These are phyloP conservation scores for Termitomyces heimii DNA, from an alignment of 768 basidiomycete genomes.

Conservation along the genomic window DNA sequence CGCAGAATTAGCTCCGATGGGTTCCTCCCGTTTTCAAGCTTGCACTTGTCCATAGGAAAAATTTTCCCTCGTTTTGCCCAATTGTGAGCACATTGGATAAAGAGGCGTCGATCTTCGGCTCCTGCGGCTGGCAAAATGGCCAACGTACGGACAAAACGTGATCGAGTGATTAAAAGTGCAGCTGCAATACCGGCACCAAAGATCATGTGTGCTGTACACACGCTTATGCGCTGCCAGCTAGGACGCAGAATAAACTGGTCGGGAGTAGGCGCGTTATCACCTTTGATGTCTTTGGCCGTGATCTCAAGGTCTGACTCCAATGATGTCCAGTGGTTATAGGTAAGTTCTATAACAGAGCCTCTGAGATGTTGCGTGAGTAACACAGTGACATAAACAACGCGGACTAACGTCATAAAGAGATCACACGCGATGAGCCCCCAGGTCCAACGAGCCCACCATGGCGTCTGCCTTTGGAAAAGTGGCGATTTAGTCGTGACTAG, in stretches of 20 bases:
- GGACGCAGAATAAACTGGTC: slow-evolving; percentile 24
- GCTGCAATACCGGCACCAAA: slow-evolving; percentile 24
- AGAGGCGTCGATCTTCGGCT: slow-evolving; percentile 18
- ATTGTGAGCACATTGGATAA: slow-evolving; percentile 27
- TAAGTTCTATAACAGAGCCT: slow-evolving; percentile 25
- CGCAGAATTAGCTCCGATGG: slow-evolving; percentile 25
- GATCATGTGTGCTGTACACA: slow-evolving; percentile 22
- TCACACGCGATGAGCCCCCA: slow-evolving; percentile 23
- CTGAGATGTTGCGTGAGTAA: slow-evolving; percentile 10
- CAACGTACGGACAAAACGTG: slow-evolving; percentile 26
- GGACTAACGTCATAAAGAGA: slow-evolving; percentile 25
- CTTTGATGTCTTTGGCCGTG: slow-evolving; percentile 12
- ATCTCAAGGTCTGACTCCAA: slow-evolving; percentile 18
- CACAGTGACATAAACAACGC: neutral
- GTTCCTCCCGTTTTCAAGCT: slow-evolving; percentile 25
- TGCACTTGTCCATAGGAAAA: slow-evolving; percentile 21
- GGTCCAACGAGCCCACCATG: slow-evolving; percentile 27
- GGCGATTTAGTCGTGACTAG: slow-evolving; percentile 12
- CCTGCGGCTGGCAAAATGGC: slow-evolving; percentile 18
- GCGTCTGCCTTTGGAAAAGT: slow-evolving; percentile 22
- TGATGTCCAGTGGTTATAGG: slow-evolving; percentile 27
- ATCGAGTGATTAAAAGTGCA: slow-evolving; percentile 23
- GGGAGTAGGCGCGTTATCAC: slow-evolving; percentile 3
- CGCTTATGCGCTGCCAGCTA: slow-evolving; percentile 25
- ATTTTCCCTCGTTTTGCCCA: slow-evolving; percentile 18